phyloP scores from a whole-genome alignment of 2,329 filamentous ascomycete genomes.

The Phialophora tarda region DNA sequence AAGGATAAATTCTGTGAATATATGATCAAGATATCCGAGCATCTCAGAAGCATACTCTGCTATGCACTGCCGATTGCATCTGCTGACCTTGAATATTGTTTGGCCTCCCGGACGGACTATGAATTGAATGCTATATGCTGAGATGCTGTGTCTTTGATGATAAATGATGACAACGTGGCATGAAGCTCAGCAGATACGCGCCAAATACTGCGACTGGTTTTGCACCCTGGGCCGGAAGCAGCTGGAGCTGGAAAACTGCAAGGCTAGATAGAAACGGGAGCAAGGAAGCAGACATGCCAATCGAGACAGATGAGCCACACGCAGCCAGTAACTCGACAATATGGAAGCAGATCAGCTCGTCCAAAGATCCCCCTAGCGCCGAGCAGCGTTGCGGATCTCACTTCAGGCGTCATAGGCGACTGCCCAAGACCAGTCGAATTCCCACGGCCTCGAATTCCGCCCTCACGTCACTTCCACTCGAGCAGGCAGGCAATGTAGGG shows the following conservation, averaged over 20 bases:
- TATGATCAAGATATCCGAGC: background rate
- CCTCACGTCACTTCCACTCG: background rate
- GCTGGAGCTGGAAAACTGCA: background rate
- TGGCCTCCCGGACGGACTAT: background rate
- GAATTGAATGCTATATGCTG: background rate
- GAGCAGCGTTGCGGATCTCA: background rate
- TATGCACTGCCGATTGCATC: background rate
- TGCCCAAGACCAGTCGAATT: background rate
- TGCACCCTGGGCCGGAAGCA: background rate
- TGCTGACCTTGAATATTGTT: background rate
- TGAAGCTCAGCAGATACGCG: background rate
- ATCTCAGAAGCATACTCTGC: background rate
- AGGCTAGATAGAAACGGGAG: background rate
- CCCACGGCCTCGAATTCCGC: background rate
- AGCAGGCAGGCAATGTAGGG: background rate
- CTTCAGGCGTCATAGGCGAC: background rate
- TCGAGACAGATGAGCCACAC: background rate
- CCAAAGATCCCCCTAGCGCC: background rate
- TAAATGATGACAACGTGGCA: background rate
- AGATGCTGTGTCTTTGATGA: background rate
- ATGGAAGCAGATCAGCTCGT: background rate
- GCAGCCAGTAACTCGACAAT: background rate
- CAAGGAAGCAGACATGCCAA: background rate
- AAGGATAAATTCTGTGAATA: slow-evolving; percentile 47
- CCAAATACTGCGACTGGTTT: background rate